These are phyloP conservation scores for Gigaspora rosea DNA, from an alignment of 192 early-diverging fungal genomes.

Conservation along the genomic window DNA sequence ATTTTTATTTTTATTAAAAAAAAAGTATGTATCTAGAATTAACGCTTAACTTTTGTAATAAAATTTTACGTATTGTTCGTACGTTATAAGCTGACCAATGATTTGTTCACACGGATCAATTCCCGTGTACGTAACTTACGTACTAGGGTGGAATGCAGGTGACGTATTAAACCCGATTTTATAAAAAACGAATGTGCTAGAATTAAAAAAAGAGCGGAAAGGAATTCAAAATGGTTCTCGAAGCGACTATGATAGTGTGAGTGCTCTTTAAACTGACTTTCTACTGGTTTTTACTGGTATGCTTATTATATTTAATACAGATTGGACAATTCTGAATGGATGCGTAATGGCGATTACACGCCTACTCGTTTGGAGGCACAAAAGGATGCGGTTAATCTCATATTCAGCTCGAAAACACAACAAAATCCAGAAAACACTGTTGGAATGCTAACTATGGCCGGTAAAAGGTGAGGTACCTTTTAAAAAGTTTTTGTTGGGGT, in stretches of 20 bases:
- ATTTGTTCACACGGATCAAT: no score
- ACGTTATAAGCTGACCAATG: no score
- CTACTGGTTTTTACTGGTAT: background rate
- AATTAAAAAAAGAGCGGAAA: no score
- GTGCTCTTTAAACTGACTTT: background rate
- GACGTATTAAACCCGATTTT: no score
- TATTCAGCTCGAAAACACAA: slow-evolving; percentile 89
- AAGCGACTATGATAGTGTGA: slow-evolving; percentile 90
- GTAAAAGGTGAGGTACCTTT: slow-evolving; percentile 64
- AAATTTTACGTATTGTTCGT: no score
- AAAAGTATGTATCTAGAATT: no score
- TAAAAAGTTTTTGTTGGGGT: background rate
- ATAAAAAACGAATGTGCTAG: no score
- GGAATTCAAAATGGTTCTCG: slow-evolving; percentile 74
- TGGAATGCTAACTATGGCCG: slow-evolving; percentile 92
- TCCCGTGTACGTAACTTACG: no score
- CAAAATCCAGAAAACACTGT: slow-evolving; percentile 96
- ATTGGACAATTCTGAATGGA: slow-evolving; percentile 98
- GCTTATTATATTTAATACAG: slow-evolving; percentile 34
- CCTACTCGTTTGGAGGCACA: slow-evolving; percentile 93
- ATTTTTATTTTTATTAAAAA: no score
- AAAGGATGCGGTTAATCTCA: slow-evolving; percentile 86
- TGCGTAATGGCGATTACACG: slow-evolving; percentile 97
- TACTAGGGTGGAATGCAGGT: no score
- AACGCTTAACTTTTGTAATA: no score